These are phyloP conservation scores for Prasinococcaceae sp. DNA, from an alignment of 139 green algal species.

Conservation along the genomic window DNA sequence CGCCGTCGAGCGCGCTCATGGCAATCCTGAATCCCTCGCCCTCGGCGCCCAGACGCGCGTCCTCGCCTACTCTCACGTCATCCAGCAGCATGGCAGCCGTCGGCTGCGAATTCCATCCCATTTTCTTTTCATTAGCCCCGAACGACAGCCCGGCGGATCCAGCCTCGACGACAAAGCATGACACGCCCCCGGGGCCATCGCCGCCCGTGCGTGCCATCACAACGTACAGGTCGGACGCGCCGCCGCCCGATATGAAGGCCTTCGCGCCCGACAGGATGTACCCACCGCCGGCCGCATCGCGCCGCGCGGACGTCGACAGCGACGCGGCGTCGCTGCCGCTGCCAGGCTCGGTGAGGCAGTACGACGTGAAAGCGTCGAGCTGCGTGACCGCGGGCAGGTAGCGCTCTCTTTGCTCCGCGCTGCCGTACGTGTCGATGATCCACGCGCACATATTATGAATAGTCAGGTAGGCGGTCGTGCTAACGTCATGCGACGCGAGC, in stretches of 20 bases:
- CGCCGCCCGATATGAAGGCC: slow-evolving; percentile 50
- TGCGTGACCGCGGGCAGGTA: slow-evolving; percentile 36
- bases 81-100: slow-evolving; percentile 48
- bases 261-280: slow-evolving; percentile 40
- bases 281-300: slow-evolving; percentile 3
- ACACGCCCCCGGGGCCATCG: slow-evolving; percentile 37
- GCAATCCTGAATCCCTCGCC: slow-evolving; percentile 66
- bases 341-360: slow-evolving; percentile 67
- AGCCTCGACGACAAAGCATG: slow-evolving; percentile 28
- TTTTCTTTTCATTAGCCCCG: slow-evolving; percentile 56
- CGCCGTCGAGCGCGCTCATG: slow-evolving; percentile 56
- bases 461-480: slow-evolving; percentile 55
- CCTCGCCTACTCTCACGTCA: slow-evolving; percentile 34
- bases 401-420: slow-evolving; percentile 21
- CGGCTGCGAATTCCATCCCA: slow-evolving; percentile 69
- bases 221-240: slow-evolving; percentile 43
- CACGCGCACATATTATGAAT: slow-evolving; percentile 76
- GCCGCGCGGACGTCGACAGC: slow-evolving; percentile 36
- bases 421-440: slow-evolving; percentile 40
- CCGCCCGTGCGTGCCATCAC: slow-evolving; percentile 55
- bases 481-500: slow-evolving; percentile 53
- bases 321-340: slow-evolving; percentile 53
- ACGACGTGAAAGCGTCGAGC: slow-evolving; percentile 50
- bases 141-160: slow-evolving; percentile 46
- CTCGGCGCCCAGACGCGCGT: slow-evolving; percentile 36